phyloP scores from a whole-genome alignment of 2,329 filamentous ascomycete genomes.

The Blastomyces parvus region DNA sequence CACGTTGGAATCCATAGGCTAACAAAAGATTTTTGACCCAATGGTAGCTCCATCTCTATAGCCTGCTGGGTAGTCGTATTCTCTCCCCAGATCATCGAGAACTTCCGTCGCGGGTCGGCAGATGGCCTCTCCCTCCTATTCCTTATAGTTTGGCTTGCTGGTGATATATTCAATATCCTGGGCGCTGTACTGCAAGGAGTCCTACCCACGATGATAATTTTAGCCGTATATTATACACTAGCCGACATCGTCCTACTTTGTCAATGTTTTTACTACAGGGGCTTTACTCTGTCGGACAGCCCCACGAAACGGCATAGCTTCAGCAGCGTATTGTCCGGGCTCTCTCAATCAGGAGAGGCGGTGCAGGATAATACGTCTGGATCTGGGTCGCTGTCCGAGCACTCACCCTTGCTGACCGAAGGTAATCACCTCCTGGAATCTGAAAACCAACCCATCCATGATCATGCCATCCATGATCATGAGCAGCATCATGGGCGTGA shows the following conservation, averaged over 20 bases:
- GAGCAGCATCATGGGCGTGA: not conserved
- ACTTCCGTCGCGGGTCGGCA: conserved; percentile 74
- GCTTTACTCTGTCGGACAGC: conserved; percentile 46
- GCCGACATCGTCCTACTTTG: conserved; percentile 78
- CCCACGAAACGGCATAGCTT: conserved; percentile 8
- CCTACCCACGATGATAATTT: conserved; percentile 86
- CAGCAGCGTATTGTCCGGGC: not conserved
- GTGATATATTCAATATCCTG: conserved; percentile 94
- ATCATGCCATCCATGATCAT: too few relatives aligned
- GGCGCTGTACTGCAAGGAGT: conserved; percentile 88
- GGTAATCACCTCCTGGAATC: not conserved
- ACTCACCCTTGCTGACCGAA: conserved; percentile 17
- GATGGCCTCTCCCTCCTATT: conserved; percentile 87
- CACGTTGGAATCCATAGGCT: conserved; percentile 1
- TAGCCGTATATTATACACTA: conserved; percentile 89
- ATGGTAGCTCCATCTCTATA: conserved; percentile 74
- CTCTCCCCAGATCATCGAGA: conserved; percentile 92
- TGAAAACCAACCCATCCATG: not conserved
- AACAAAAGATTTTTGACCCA: not conserved
- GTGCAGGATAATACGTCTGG: not conserved
- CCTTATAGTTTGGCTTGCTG: conserved; percentile 82
- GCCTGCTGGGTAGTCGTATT: conserved; percentile 98
- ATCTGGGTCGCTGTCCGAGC: conserved; percentile 15
- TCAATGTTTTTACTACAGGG: conserved; percentile 94
- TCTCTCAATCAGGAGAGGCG: conserved; percentile 4